Evolutionary conservation across 2,329 filamentous ascomycete genomes (phyloP).

Genomic region (Aureobasidium uvarum): DNA sequence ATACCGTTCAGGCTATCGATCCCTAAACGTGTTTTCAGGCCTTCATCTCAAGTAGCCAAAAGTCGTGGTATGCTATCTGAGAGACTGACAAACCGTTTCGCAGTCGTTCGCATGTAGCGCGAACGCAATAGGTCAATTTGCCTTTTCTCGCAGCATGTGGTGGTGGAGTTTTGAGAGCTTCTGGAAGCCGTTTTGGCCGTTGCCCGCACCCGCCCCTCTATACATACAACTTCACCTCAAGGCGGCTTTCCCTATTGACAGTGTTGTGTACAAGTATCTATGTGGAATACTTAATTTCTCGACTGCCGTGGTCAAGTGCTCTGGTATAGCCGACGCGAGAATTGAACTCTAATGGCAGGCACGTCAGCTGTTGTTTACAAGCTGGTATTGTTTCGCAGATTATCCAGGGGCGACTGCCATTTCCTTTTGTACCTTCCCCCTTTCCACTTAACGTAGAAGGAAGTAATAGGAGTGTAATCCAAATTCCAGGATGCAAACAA

Average conservation of each 20-base stretch:
- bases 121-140: conserved; percentile 1
- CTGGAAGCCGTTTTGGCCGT: conserved; percentile 21
- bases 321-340: neutral
- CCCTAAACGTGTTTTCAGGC: conserved; percentile 7
- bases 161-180: neutral
- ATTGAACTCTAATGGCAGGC: conserved; percentile 6
- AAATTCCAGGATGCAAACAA: neutral
- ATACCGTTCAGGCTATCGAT: conserved; percentile 26
- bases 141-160: conserved; percentile 7
- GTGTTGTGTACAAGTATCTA: neutral
- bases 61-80: conserved; percentile 4
- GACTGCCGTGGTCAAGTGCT: neutral
- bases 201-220: conserved; percentile 1
- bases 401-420: neutral
- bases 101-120: conserved; percentile 13
- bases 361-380: neutral
- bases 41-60: neutral
- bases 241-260: conserved; percentile 4
- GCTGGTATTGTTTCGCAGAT: neutral
- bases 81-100: conserved; percentile 18
- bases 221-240: neutral
- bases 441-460: neutral
- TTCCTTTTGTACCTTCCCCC: neutral
- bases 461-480: neutral
- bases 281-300: conserved; percentile 6